Percentiles rank a stretch among this genome's conserved stretches.
phyloP scores from a whole-genome alignment of 1,139 yeast genomes.

The Blastobotrys apis region DNA sequence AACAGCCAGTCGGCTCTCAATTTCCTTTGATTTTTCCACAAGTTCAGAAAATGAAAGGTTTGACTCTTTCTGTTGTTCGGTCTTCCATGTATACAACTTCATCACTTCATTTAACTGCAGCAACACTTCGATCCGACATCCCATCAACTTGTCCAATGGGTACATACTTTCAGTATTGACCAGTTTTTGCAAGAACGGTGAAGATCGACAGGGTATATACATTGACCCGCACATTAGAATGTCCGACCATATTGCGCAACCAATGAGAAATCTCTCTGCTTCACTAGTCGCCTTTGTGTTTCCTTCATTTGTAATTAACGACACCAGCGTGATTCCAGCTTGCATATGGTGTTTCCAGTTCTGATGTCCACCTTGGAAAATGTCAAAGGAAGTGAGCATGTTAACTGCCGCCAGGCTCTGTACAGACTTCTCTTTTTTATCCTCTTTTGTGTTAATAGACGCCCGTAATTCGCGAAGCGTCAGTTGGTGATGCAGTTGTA shows the following conservation, averaged over 20 bases:
- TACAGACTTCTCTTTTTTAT: not conserved
- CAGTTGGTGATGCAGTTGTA: not conserved
- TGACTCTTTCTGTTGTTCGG: not conserved
- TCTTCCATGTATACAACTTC: slow-evolving; percentile 1
- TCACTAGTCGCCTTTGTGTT: not conserved
- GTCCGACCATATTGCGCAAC: not conserved
- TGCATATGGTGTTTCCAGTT: slow-evolving; percentile 2
- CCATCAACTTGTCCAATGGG: slow-evolving; percentile 3
- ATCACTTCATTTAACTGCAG: not conserved
- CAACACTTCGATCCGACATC: not conserved
- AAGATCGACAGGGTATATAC: not conserved
- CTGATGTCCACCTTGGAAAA: slow-evolving; percentile 2
- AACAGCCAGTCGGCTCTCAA: not conserved
- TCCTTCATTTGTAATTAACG: not conserved
- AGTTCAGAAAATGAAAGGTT: not conserved
- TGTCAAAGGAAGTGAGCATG: slow-evolving; percentile 1
- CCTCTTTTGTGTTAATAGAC: not conserved
- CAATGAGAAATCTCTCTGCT: not conserved
- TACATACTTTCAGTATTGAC: not conserved
- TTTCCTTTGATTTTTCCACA: not conserved
- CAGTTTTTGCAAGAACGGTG: not conserved
- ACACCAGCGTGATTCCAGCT: not conserved
- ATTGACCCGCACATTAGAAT: not conserved
- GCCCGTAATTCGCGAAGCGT: not conserved
- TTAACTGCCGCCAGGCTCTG: slow-evolving; percentile 3